Evolutionary conservation across 1,139 yeast species (phyloP).

Genomic region (Chernovozyma aurita): DNA sequence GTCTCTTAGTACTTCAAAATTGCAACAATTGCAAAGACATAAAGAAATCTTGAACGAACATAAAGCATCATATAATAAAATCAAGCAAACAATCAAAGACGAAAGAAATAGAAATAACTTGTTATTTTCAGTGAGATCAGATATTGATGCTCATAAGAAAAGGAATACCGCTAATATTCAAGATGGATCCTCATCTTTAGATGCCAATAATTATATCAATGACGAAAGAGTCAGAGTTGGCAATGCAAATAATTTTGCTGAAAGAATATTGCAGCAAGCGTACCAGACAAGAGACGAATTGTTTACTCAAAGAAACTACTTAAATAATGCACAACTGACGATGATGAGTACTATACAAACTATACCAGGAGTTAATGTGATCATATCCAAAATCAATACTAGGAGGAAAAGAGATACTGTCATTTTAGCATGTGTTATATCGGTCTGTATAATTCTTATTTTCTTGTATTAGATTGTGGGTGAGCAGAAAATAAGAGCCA

Average conservation of each 20-base stretch:
- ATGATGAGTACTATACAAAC: conserved; percentile 57
- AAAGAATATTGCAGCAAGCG: conserved; percentile 75
- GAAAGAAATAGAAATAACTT: conserved; percentile 75
- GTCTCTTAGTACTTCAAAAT: conserved; percentile 63
- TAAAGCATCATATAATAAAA: conserved; percentile 55
- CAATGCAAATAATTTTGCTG: conserved; percentile 71
- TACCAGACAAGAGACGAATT: conserved; percentile 86
- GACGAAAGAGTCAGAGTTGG: conserved; percentile 76
- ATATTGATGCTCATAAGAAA: conserved; percentile 59
- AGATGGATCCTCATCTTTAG: conserved; percentile 20
- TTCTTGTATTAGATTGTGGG: conserved; percentile 51
- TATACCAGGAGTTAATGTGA: conserved; percentile 78
- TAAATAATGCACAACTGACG: conserved; percentile 62
- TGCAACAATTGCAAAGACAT: conserved; percentile 81
- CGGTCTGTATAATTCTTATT: conserved; percentile 67
- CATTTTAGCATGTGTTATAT: conserved; percentile 72
- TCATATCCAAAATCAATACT: conserved; percentile 78
- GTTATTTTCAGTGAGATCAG: conserved; percentile 70
- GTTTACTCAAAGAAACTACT: conserved; percentile 59
- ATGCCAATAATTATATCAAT: conserved; percentile 62
- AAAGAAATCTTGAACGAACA: conserved; percentile 73
- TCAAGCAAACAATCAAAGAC: conserved; percentile 57
- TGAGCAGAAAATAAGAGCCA: too few species aligned
- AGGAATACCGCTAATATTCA: conserved; percentile 24
- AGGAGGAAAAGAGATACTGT: conserved; percentile 85